A percentile compares a stretch with the other conserved stretches of the same genome.
These are phyloP conservation scores for Antrodiella citrinella DNA, from an alignment of 768 basidiomycete genomes.

Conservation along the genomic window DNA sequence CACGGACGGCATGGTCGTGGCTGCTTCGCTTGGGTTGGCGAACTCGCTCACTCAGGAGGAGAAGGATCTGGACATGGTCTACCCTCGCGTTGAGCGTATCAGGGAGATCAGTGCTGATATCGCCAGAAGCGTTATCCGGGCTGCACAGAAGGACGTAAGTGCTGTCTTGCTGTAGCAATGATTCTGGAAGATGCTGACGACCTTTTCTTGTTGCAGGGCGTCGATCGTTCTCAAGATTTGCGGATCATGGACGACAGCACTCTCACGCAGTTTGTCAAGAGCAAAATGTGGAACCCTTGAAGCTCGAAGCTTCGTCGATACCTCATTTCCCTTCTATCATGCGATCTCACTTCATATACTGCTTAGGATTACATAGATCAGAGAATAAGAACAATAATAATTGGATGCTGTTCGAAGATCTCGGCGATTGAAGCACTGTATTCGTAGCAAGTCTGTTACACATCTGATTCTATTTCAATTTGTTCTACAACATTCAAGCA, in stretches of 20 bases:
- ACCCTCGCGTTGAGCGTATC: slow-evolving; percentile 79
- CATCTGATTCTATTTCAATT: too few species aligned
- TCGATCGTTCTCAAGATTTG: slow-evolving; percentile 30
- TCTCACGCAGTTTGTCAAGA: slow-evolving; percentile 43
- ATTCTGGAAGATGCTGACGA: slow-evolving; percentile 7
- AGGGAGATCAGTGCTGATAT: slow-evolving; percentile 78
- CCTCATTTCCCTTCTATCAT: neutral
- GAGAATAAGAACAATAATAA: too few species aligned
- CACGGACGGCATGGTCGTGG: slow-evolving; percentile 86
- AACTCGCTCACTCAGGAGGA: slow-evolving; percentile 68
- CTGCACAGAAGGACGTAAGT: slow-evolving; percentile 69
- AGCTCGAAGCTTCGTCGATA: too few species aligned
- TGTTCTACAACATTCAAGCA: too few species aligned
- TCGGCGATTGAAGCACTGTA: too few species aligned
- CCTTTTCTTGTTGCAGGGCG: slow-evolving; percentile 12
- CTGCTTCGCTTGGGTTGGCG: slow-evolving; percentile 74
- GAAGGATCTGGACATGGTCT: slow-evolving; percentile 55
- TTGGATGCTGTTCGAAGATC: too few species aligned
- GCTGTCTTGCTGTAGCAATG: neutral
- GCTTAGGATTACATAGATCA: too few species aligned
- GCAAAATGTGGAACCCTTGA: slow-evolving; percentile 69
- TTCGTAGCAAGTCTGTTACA: too few species aligned
- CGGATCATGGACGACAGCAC: slow-evolving; percentile 47
- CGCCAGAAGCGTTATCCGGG: slow-evolving; percentile 66
- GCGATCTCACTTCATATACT: neutral